Percentiles rank a stretch among this genome's conserved stretches.
Evolutionary conservation across 2,329 filamentous ascomycete genomes (phyloP).

Genomic region (Trichoderma polysporum): DNA sequence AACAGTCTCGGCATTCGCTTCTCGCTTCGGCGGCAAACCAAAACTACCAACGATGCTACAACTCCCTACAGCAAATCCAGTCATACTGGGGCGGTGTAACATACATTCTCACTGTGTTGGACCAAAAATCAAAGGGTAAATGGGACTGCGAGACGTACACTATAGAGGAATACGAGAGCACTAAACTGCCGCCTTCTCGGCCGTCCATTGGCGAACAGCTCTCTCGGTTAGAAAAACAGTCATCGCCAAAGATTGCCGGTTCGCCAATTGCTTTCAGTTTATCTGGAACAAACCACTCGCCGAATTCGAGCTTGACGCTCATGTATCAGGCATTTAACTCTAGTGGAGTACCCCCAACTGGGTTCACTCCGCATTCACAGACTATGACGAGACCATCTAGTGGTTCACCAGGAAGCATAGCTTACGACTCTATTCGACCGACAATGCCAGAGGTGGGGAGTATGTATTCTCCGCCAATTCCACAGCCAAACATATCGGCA

Average conservation of each 20-base stretch:
- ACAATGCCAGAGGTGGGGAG: conserved; percentile 50
- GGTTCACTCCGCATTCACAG: neutral
- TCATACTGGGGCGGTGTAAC: conserved; percentile 83
- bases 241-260: conserved; percentile 48
- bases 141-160: conserved; percentile 71
- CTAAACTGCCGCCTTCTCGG: conserved; percentile 50
- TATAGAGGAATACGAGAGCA: conserved; percentile 74
- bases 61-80: conserved; percentile 76
- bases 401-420: conserved; percentile 57
- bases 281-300: conserved; percentile 84
- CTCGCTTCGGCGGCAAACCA: conserved; percentile 79
- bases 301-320: conserved; percentile 77
- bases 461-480: conserved; percentile 51
- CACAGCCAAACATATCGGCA: conserved; percentile 50
- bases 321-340: conserved; percentile 62
- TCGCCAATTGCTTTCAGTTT: conserved; percentile 76
- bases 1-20: conserved; percentile 66
- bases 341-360: conserved; percentile 13
- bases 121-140: conserved; percentile 84
- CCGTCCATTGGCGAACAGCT: conserved; percentile 41
- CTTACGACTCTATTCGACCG: conserved; percentile 60
- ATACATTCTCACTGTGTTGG: conserved; percentile 82
- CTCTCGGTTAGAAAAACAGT: conserved; percentile 44
- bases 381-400: conserved; percentile 36
- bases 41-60: conserved; percentile 85